Evolutionary conservation across 805 yeast genomes (phyloP).

Genomic region (Candida silvatica): DNA sequence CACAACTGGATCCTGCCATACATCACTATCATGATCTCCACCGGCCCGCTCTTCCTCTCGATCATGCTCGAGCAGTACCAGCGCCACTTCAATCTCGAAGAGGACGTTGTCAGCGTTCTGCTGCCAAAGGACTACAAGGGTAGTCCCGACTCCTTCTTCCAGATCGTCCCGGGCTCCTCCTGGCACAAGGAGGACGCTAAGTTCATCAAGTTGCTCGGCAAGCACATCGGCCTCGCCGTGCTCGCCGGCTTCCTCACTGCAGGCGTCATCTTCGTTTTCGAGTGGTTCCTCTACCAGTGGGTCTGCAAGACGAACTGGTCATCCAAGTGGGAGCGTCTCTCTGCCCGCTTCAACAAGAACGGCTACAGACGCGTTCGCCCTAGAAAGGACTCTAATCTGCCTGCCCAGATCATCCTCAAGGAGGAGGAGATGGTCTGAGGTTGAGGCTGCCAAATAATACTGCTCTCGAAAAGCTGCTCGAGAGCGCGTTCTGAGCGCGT

Average conservation of each 20-base stretch:
- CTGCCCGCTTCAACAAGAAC: neutral
- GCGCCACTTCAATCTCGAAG: constrained; percentile 65
- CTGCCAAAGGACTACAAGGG: constrained; percentile 67
- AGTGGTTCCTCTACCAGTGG: constrained; percentile 2
- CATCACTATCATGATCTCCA: constrained; percentile 84
- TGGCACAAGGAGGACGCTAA: constrained; percentile 91
- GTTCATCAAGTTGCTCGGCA: constrained; percentile 62
- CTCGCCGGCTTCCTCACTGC: constrained; percentile 4
- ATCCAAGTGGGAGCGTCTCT: neutral
- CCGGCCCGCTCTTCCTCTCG: constrained; percentile 84
- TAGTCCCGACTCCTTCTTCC: constrained; percentile 55
- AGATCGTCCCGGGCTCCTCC: constrained; percentile 74
- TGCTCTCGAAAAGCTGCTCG: no score
- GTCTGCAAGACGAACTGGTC: neutral
- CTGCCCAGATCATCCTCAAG: constrained; percentile 14
- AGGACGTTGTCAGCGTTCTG: constrained; percentile 59
- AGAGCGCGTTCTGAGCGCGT: no score
- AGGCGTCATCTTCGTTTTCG: constrained; percentile 5
- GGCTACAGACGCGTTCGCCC: constrained; percentile 14
- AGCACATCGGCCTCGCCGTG: constrained; percentile 67
- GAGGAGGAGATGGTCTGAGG: constrained; percentile 2
- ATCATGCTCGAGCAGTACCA: constrained; percentile 84
- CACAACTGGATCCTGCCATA: constrained; percentile 81
- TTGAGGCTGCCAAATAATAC: no score
- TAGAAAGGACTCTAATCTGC: constrained; percentile 50